Percentiles rank a stretch among this genome's conserved stretches.
Evolutionary conservation across 495 filamentous ascomycete genomes (phyloP).

Genomic region (Lophium mytilinum): DNA sequence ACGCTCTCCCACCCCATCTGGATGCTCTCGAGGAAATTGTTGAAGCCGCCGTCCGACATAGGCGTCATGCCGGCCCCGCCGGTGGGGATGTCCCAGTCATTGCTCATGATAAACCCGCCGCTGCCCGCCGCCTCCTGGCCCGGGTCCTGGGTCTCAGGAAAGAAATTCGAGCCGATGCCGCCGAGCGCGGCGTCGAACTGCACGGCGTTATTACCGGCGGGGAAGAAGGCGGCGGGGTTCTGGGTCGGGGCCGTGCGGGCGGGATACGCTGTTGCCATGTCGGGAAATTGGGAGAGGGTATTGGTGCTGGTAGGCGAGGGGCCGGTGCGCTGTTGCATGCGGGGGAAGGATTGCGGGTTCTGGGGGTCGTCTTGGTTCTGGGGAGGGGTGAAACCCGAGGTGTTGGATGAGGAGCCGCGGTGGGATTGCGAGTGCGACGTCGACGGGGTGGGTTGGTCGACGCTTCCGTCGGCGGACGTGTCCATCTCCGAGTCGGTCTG

Average conservation of each 20-base stretch:
- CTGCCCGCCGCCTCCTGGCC: neutral
- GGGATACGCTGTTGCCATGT: neutral
- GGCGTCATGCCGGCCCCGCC: slow-evolving; percentile 17
- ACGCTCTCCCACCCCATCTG: slow-evolving; percentile 18
- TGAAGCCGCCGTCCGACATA: slow-evolving; percentile 21
- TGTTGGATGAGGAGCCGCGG: slow-evolving; percentile 16
- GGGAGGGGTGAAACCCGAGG: slow-evolving; percentile 14
- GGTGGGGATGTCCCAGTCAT: slow-evolving; percentile 15
- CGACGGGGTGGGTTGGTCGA: slow-evolving; percentile 19
- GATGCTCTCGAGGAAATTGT: slow-evolving; percentile 23
- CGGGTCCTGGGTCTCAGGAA: neutral
- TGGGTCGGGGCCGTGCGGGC: neutral
- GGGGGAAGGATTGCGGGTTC: neutral
- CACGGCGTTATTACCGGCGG: slow-evolving; percentile 7
- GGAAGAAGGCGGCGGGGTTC: slow-evolving; percentile 8
- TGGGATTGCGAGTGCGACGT: slow-evolving; percentile 13
- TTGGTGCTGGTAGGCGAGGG: slow-evolving; percentile 5
- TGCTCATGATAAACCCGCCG: slow-evolving; percentile 14
- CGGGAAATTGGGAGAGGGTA: slow-evolving; percentile 7
- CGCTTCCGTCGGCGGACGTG: slow-evolving; percentile 9
- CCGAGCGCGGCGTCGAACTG: neutral
- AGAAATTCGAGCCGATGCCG: neutral
- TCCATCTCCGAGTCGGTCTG: slow-evolving; percentile 20
- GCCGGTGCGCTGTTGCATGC: neutral
- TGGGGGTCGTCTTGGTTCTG: slow-evolving; percentile 10